Conservation (phyloP, 495 filamentous ascomycete genomes). For the Podospora fimiseda region DNA sequence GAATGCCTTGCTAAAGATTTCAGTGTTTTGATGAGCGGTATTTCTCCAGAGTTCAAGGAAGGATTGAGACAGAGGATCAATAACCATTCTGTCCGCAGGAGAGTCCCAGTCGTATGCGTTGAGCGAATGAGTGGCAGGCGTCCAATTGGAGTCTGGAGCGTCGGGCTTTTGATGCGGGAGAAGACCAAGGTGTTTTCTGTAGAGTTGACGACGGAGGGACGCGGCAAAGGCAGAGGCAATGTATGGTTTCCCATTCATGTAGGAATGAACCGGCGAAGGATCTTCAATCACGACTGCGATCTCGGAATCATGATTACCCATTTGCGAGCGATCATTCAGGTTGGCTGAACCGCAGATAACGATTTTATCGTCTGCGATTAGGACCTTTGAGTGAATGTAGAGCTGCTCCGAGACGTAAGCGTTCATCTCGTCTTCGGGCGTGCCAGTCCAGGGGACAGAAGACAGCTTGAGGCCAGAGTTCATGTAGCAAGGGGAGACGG, state of each 20-base stretch:
- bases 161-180: conserved; percentile 62
- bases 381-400: conserved; percentile 89
- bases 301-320: conserved; percentile 71
- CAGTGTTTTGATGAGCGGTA: conserved; percentile 72
- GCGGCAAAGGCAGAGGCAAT: conserved; percentile 73
- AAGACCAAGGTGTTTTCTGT: conserved; percentile 86
- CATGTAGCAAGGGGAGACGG: conserved; percentile 80
- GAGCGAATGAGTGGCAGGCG: conserved; percentile 55
- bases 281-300: conserved; percentile 47
- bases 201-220: conserved; percentile 76
- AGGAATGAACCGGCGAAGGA: conserved; percentile 57
- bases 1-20: conserved; percentile 80
- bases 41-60: conserved; percentile 67
- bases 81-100: conserved; percentile 63
- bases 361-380: conserved; percentile 85
- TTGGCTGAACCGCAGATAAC: conserved; percentile 93
- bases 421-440: conserved; percentile 67
- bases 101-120: conserved; percentile 82
- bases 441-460: conserved; percentile 72
- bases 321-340: conserved; percentile 88
- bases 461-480: conserved; percentile 68
- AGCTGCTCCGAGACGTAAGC: conserved; percentile 90
- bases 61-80: conserved; percentile 62
- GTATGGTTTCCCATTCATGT: conserved; percentile 66
- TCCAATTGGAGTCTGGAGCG: conserved; percentile 62